Base-by-base conservation (phyloP, 352 stramenopile genomes). In the Pythium dissimile region DNA sequence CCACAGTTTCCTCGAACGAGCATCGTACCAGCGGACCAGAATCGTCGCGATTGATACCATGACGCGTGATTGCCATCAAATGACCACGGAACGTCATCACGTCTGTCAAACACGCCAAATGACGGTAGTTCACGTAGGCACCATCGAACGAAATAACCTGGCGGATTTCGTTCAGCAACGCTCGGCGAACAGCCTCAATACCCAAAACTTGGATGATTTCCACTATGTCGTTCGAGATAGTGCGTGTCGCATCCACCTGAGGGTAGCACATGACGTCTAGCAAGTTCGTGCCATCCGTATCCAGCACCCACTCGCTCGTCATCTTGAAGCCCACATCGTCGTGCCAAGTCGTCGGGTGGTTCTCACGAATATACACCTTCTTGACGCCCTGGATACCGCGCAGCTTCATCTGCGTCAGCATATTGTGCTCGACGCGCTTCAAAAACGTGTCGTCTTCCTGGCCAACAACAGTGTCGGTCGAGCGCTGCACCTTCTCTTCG, bases 1-100 rank as follows among this genome's bases (percentile, higher is more conserved):
- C 97, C 27, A 99, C 96, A 11, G 97, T 99, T 80, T 99, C 97
- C 79, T 99, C 97, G 67, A 99, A 99, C 31, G 96, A 99, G 66
- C 92, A 97, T 32, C 96, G 90, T 32, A 99, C 86, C 24, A 99
- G 77, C n/a, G 97, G 97, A 18, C 97, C 97, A 59, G 93, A 98
- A 68, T 99, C 97, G 56, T 98, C 96, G 48, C 97, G 92, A 72
- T 99, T 99, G 66, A 99, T 99, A 50, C 97, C 97, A 67, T 99
- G 97, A 64, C 97, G 90, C 54, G 97, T 98, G 59, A 99, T 98
- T 38, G 97, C 95, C 77, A 95, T 97, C 21, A 99, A 77, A 53
- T 98, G 90, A 5, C 97, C 97, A 66, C 97, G 89, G 83, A 98
- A 98, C 7, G 97, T 99, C 97, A 99, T 99, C 15, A 98, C 95